A percentile compares a stretch with the other conserved stretches of the same genome.
Conservation (phyloP, 1,139 yeast species). For the Diutina siamensis region DNA sequence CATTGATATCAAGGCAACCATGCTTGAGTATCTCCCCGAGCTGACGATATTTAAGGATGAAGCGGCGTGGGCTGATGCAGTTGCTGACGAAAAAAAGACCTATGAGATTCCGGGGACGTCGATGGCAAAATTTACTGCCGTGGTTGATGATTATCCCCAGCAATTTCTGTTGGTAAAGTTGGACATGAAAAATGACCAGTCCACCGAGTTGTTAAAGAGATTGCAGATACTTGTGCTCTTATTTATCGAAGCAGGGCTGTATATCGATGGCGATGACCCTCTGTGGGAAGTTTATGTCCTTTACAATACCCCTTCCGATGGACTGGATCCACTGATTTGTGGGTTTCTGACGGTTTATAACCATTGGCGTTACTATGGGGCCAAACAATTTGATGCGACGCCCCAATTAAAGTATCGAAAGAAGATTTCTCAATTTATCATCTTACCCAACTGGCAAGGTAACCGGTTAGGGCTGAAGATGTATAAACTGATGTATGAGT, state of each 20-base stretch:
- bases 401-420: conserved; percentile 38
- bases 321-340: conserved; percentile 34
- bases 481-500: conserved; percentile 41
- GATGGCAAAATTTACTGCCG: conserved; percentile 23
- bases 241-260: conserved; percentile 91
- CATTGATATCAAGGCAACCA: conserved; percentile 38
- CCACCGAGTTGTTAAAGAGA: conserved; percentile 50
- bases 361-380: conserved; percentile 67
- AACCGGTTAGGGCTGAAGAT: conserved; percentile 59
- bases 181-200: conserved; percentile 25
- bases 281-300: conserved; percentile 57
- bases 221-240: conserved; percentile 70
- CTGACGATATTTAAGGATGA: conserved; percentile 54
- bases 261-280: conserved; percentile 63
- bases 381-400: conserved; percentile 40
- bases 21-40: conserved; percentile 50
- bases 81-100: conserved; percentile 34
- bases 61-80: conserved; percentile 47
- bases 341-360: conserved; percentile 82
- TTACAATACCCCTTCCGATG: conserved; percentile 27
- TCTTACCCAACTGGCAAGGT: conserved; percentile 72
- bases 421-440: conserved; percentile 79
- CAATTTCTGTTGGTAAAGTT: conserved; percentile 24
- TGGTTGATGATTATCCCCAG: conserved; percentile 13
- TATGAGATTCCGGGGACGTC: conserved; percentile 39